Evolutionary conservation across 805 yeast genomes (phyloP), one percentile per base, ranked within the genome.

Genomic region (Yamadazyma takamatsuzukensis): DNA sequence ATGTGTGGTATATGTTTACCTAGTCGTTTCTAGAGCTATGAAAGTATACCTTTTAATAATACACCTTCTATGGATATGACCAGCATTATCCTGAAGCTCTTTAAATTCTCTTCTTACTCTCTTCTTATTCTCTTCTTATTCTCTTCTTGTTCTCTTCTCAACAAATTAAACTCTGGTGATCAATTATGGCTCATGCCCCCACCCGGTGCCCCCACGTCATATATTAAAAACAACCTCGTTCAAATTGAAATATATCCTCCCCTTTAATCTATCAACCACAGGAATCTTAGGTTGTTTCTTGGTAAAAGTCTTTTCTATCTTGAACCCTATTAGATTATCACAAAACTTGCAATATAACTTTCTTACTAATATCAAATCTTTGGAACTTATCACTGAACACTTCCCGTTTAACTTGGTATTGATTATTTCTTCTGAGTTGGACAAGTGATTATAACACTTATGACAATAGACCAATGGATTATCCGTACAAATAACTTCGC

Each of bases 321-420:
- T 41, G 26, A 44, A 48, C 16, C 53, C 49, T 10, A 48, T 14
- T 15, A 36, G 26, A 18, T 27, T 29, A 14, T 18, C 19, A 29
- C 49, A 45, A n/a, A 19, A n/a, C 16, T 24, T 28, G 18, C 49
- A 45, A 18, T 32, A 34, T 4, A 39, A 16, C 15, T 36, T 39
- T 18, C 30, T 33, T 11, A 42, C 25, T 19, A 32, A 17, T 12
- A 30, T 9, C 16, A 36, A 21, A 12, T 16, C 14, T 13, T 26
- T 16, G 8, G 31, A 27, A 11, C 21, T 29, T 12, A 34, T 25
- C 1, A 29, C 9, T 18, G 32, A 27, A 17, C 15, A 19, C 11
- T 39, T 30, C 9, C 23, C 6, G 18, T 33, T 34, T 5, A 30
- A 12, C 10, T 15, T 34, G 19, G 33, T 18, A 26, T 39, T 42